Percentiles rank a stretch among this genome's conserved stretches.
These are phyloP conservation scores for Thelonectria discophora DNA, from an alignment of 2,329 filamentous ascomycete species.

Conservation along the genomic window DNA sequence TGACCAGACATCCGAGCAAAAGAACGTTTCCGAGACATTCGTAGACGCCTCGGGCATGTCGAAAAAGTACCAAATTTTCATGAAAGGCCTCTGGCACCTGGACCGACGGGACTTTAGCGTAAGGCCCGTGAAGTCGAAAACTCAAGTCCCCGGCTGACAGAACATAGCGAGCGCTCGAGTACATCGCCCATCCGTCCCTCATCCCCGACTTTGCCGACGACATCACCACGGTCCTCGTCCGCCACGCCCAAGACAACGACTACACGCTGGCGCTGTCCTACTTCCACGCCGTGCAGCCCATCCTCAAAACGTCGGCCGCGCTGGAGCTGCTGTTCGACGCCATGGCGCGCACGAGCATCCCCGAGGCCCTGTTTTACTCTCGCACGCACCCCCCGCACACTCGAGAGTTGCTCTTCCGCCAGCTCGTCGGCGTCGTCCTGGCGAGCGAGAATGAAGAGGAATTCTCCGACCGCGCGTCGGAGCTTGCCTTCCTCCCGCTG, in stretches of 20 bases:
- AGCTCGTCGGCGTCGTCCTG: constrained; percentile 69
- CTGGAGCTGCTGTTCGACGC: constrained; percentile 75
- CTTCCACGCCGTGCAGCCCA: constrained; percentile 78
- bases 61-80: constrained; percentile 79
- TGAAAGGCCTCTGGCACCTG: constrained; percentile 83
- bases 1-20: constrained; percentile 61
- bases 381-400: constrained; percentile 69
- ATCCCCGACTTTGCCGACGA: constrained; percentile 85
- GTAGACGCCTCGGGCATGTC: constrained; percentile 72
- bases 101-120: constrained; percentile 76
- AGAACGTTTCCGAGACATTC: constrained; percentile 65
- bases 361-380: constrained; percentile 78
- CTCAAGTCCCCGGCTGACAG: constrained; percentile 5
- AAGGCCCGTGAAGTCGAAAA: constrained; percentile 2
- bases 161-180: constrained; percentile 71
- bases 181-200: constrained; percentile 81
- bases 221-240: constrained; percentile 75
- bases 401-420: constrained; percentile 72
- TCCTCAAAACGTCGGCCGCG: constrained; percentile 70
- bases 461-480: constrained; percentile 66
- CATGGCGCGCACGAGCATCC: constrained; percentile 71
- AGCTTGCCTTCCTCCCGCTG: constrained; percentile 79
- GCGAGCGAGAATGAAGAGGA: constrained; percentile 50
- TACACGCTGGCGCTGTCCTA: constrained; percentile 77
- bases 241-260: constrained; percentile 66